Evolutionary conservation across 1,284 basidiomycete species (phyloP).

Genomic region (Volvariella surrecta): DNA sequence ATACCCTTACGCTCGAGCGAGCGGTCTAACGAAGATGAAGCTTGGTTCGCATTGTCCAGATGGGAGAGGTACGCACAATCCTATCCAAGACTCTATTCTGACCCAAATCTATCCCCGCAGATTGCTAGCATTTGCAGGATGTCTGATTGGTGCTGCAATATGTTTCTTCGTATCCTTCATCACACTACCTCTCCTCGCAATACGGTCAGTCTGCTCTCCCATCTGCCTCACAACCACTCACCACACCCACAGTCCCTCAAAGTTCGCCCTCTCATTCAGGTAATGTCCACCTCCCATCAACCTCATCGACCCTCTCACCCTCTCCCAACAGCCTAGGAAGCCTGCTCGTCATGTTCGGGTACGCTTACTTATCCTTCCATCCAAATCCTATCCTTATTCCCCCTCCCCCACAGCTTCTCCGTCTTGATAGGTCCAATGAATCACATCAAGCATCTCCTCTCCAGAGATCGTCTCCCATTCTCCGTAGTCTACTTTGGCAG

Average conservation of each 20-base stretch:
- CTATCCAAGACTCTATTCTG: background rate
- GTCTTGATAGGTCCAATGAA: conserved; percentile 80
- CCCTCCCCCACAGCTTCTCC: conserved; percentile 50
- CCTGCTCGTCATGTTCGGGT: conserved; percentile 85
- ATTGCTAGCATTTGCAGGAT: conserved; percentile 90
- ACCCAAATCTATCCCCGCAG: conserved; percentile 37
- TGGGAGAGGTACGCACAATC: conserved; percentile 76
- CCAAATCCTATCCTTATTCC: background rate
- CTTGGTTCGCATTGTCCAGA: conserved; percentile 87
- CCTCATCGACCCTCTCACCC: conserved; percentile 6
- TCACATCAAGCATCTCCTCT: conserved; percentile 84
- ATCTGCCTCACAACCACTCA: background rate
- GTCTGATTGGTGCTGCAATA: conserved; percentile 82
- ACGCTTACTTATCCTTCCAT: conserved; percentile 22
- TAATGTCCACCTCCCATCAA: conserved; percentile 16
- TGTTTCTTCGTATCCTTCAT: conserved; percentile 96
- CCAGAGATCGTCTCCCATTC: conserved; percentile 83
- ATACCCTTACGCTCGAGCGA: conserved; percentile 83
- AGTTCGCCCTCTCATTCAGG: conserved; percentile 89
- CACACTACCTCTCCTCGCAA: conserved; percentile 75
- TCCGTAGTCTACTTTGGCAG: conserved; percentile 78
- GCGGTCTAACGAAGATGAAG: conserved; percentile 90
- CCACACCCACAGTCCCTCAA: conserved; percentile 53
- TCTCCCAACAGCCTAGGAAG: conserved; percentile 58
- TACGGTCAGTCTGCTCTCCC: conserved; percentile 37